A percentile compares a stretch with the other conserved stretches of the same genome.
phyloP scores from a whole-genome alignment of 768 basidiomycete genomes.

The Cystobasidiopsis lactophilus region DNA sequence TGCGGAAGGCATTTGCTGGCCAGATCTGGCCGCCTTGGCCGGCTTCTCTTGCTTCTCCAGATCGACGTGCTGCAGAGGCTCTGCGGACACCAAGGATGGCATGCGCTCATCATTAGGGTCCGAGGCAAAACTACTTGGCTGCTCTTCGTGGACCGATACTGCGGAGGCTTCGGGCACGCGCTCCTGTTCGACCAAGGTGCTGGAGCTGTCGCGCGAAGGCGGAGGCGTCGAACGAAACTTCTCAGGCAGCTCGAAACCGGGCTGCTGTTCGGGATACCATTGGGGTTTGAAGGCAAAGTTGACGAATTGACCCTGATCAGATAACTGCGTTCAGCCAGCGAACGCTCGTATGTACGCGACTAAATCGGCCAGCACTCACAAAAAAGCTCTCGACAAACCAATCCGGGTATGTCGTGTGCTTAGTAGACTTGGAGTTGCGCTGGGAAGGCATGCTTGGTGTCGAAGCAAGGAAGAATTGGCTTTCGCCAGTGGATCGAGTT shows the following conservation, averaged over 20 bases:
- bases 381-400: too few species aligned
- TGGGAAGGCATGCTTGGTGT: too few species aligned
- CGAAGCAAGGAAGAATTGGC: too few species aligned
- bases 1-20: not conserved
- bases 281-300: not conserved
- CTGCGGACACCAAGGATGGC: too few species aligned
- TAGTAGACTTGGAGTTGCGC: too few species aligned
- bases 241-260: not conserved
- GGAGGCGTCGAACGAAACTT: not conserved
- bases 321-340: not conserved
- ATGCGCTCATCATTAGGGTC: not conserved
- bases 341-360: too few species aligned
- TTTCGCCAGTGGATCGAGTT: too few species aligned
- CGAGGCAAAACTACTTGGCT: not conserved
- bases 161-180: not conserved
- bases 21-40: not conserved
- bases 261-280: not conserved
- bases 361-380: too few species aligned
- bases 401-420: too few species aligned
- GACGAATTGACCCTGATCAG: not conserved
- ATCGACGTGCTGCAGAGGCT: too few species aligned
- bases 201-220: not conserved
- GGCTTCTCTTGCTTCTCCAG: not conserved
- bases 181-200: too few species aligned
- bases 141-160: not conserved